Evolutionary conservation across 1,139 yeast genomes (phyloP).

Genomic region (Schwanniomyces etchellsii): DNA sequence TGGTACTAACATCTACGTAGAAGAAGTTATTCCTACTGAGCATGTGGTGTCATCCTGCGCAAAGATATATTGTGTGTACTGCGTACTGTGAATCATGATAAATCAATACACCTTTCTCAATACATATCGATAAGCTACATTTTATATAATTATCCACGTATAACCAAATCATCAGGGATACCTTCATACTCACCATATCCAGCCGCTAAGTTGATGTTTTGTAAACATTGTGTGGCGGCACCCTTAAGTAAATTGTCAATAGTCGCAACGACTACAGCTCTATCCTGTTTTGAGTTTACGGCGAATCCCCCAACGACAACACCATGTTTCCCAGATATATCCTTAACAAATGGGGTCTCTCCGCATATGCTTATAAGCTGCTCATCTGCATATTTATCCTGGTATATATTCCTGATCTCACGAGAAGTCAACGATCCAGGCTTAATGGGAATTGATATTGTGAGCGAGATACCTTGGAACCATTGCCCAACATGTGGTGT

Average conservation of each 20-base stretch:
- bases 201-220: conserved; percentile 84
- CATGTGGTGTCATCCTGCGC: too few species aligned
- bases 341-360: conserved; percentile 88
- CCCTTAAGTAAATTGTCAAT: conserved; percentile 95
- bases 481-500: conserved; percentile 98
- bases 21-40: not conserved
- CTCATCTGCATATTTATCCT: conserved; percentile 85
- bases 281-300: conserved; percentile 78
- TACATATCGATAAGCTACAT: too few species aligned
- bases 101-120: too few species aligned
- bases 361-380: conserved; percentile 78
- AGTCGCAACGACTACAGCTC: conserved; percentile 92
- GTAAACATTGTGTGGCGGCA: conserved; percentile 97
- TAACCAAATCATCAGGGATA: conserved; percentile 61
- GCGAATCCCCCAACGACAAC: conserved; percentile 95
- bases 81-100: too few species aligned
- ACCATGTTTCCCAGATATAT: conserved; percentile 90
- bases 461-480: conserved; percentile 97
- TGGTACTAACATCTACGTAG: conserved; percentile 61
- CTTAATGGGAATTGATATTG: conserved; percentile 84
- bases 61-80: too few species aligned
- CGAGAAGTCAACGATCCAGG: conserved; percentile 65
- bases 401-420: conserved; percentile 79
- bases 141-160: conserved; percentile 33
- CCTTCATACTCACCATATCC: conserved; percentile 95